Conservation (phyloP, 345 rosid species). For the Clarkia xantiana region DNA sequence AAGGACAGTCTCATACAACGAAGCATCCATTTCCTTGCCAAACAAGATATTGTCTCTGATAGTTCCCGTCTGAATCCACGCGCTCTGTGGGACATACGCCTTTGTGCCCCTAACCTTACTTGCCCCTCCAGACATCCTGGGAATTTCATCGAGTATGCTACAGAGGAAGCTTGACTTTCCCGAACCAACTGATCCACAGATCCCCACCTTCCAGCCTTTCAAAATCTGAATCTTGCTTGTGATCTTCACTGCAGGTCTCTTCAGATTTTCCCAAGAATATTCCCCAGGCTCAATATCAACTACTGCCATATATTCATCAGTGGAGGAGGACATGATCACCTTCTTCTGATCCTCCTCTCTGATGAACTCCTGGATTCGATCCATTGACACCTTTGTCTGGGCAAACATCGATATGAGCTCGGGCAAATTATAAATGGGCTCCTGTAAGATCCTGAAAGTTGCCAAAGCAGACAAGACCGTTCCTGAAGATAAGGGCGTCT, state of each 20-base stretch:
- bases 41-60: conserved; percentile 56
- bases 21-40: conserved; percentile 33
- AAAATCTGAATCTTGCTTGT: conserved; percentile 20
- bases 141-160: conserved; percentile 71
- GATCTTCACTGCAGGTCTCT: conserved; percentile 20
- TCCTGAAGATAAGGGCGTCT: conserved; percentile 30
- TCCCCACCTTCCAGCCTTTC: conserved; percentile 44
- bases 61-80: conserved; percentile 75
- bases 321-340: conserved; percentile 4
- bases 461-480: conserved; percentile 49
- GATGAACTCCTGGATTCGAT: conserved; percentile 26
- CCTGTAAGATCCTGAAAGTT: conserved; percentile 46
- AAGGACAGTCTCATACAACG: conserved; percentile 33
- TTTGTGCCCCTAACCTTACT: conserved; percentile 35
- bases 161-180: conserved; percentile 51
- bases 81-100: conserved; percentile 63
- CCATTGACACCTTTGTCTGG: conserved; percentile 43
- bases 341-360: conserved; percentile 34
- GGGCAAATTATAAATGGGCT: conserved; percentile 49
- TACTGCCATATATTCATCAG: conserved; percentile 13
- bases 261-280: conserved; percentile 30
- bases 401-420: conserved; percentile 45
- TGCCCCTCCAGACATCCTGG: conserved; percentile 41
- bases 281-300: conserved; percentile 28
- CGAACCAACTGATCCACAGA: conserved; percentile 71